phyloP scores from a whole-genome alignment of 306 rosid genomes.

The Trifolium repens region DNA sequence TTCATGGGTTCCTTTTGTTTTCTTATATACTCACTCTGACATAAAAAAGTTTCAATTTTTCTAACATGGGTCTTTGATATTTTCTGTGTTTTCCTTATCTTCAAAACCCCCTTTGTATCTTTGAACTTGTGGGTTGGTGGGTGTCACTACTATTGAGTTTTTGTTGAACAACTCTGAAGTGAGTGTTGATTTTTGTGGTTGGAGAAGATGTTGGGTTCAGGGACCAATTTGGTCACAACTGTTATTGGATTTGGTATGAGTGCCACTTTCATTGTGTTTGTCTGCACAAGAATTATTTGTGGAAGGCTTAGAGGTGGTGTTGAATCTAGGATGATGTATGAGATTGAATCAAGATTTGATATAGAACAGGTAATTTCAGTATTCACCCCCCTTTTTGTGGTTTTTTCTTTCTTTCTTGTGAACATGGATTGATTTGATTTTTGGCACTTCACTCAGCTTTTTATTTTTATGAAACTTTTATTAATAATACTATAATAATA shows the following conservation, averaged over 20 bases:
- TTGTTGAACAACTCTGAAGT: conserved; percentile 1
- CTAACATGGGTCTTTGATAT: conserved; percentile 47
- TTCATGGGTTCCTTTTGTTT: conserved; percentile 32
- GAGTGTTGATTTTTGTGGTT: conserved; percentile 11
- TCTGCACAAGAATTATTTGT: conserved; percentile 91
- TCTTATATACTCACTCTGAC: conserved; percentile 19
- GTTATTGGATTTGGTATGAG: conserved; percentile 94
- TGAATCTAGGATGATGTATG: conserved; percentile 66
- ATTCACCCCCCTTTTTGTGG: not conserved
- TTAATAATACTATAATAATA: not conserved
- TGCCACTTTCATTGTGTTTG: conserved; percentile 93
- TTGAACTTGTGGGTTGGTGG: conserved; percentile 4
- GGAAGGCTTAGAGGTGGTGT: conserved; percentile 72
- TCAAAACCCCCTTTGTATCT: not conserved
- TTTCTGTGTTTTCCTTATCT: not conserved
- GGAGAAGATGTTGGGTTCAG: conserved; percentile 68
- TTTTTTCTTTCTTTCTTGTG: conserved; percentile 3
- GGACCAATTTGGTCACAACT: conserved; percentile 83
- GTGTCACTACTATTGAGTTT: not conserved
- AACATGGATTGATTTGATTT: conserved; percentile 24
- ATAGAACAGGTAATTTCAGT: conserved; percentile 69
- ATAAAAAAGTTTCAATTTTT: conserved; percentile 44
- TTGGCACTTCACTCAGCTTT: conserved; percentile 13
- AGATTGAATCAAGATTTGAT: conserved; percentile 81
- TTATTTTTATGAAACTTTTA: not conserved